phyloP scores from a whole-genome alignment of 208 protist genomes.

The Acanthamoeba triangularis region DNA sequence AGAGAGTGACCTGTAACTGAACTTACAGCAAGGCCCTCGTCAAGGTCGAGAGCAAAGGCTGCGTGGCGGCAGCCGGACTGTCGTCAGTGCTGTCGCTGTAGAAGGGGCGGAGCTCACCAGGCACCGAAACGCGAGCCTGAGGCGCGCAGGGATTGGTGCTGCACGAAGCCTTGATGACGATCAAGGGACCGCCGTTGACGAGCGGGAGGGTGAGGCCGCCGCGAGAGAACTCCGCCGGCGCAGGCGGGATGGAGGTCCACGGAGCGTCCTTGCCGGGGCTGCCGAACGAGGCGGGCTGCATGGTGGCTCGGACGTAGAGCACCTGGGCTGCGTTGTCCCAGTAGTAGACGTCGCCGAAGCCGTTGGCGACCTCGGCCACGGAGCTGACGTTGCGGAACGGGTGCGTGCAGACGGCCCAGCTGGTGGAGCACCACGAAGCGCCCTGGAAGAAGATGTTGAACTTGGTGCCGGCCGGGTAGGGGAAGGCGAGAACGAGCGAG shows the following conservation, averaged over 20 bases:
- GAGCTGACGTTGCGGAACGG: conserved; percentile 3
- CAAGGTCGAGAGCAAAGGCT: not conserved
- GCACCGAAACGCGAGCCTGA: not conserved
- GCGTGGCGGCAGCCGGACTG: not conserved
- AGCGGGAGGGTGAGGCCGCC: not conserved
- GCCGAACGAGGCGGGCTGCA: not conserved
- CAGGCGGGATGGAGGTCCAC: not conserved
- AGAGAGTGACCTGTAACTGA: no score
- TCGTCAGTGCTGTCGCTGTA: not conserved
- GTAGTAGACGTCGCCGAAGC: conserved; percentile 44
- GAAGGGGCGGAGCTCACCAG: not conserved
- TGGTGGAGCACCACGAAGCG: conserved; percentile 37
- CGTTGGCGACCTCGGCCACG: not conserved
- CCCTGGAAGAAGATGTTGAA: conserved; percentile 40
- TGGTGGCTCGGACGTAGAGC: conserved; percentile 40
- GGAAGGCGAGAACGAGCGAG: conserved; percentile 9
- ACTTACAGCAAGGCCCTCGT: not conserved
- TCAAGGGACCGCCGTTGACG: not conserved
- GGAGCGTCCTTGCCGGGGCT: not conserved
- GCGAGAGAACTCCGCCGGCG: not conserved
- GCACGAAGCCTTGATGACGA: conserved; percentile 8
- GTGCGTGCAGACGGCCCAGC: not conserved
- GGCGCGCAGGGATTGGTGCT: not conserved
- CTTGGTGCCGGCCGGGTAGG: conserved; percentile 17
- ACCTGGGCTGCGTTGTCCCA: not conserved